phyloP scores from a whole-genome alignment of 441 rosid genomes.

The Jatropha multifida region DNA sequence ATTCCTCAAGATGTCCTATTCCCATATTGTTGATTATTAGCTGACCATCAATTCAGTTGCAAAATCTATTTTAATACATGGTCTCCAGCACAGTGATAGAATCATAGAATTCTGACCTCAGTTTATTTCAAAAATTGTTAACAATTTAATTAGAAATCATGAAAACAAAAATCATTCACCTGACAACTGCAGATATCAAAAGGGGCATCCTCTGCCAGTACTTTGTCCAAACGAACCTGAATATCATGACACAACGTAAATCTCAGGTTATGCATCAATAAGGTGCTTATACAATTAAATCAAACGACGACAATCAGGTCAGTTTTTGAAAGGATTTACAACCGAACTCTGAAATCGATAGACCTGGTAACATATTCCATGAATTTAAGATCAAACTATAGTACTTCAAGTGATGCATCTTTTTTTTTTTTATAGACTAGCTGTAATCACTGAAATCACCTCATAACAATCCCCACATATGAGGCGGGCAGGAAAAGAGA shows the following conservation, averaged over 20 bases:
- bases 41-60: neutral
- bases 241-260: slow-evolving; percentile 28
- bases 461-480: slow-evolving; percentile 95
- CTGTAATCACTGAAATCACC: slow-evolving; percentile 40
- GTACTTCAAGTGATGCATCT: slow-evolving; percentile 6
- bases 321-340: neutral
- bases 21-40: neutral
- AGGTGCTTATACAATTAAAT: neutral
- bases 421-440: neutral
- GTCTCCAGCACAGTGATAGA: neutral
- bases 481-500: slow-evolving; percentile 90
- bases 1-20: neutral
- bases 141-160: neutral
- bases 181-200: slow-evolving; percentile 98
- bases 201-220: slow-evolving; percentile 87
- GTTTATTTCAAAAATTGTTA: neutral
- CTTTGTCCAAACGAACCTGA: slow-evolving; percentile 80
- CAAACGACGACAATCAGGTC: neutral
- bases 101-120: neutral
- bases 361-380: neutral
- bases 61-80: neutral
- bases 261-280: slow-evolving; percentile 6
- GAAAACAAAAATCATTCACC: slow-evolving; percentile 39
- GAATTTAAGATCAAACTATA: neutral
- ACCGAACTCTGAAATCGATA: slow-evolving; percentile 2